Base-by-base conservation (phyloP, 176 grass and related monocot species). In the Elaeis guineensis region DNA sequence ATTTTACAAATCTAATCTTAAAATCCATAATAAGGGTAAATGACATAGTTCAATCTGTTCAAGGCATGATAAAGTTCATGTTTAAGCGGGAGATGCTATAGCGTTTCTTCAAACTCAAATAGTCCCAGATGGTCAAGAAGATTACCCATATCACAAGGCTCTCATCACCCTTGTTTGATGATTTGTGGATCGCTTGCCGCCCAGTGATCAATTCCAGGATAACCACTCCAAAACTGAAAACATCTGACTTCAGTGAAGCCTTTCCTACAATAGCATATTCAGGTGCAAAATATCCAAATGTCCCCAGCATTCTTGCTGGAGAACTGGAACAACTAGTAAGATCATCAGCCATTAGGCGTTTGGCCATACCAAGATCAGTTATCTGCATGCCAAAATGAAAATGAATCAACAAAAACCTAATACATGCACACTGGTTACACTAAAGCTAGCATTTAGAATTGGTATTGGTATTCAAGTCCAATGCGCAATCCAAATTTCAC, bases 191-290 rank as follows among this genome's bases (percentile, higher is more conserved):
- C 1, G 87, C 87, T 66, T 62, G 88, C 28, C 93, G 78, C 1
- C 93, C 87, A 16, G 87, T 98, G 64, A 98, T 89, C 69, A 98
- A 83, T 73, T 98, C 93, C 44, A 98, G 79, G 39, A 98, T 32
- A 14, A 98, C 87, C 5, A 98, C 93, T 59, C 93, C 93, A 72
- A 98, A 98, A 78, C 93, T 98, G 76, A 98, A 98, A 48, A 98
- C 87, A 70, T 98, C 87, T 0, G 93, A 98, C 72, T 98, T 98
- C 50, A 80, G 87, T 6, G 93, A 92, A 9, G 93, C 87, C 82
- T 83, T 98, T 21, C 93, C 93, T 4, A 86, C 87, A 49, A 89
- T 98, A 29, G 93, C 93, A 65, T 98, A 98, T 73, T 98, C 93
- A 6, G 93, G 93, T 30, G 87, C 93, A 50, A 98, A 92, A 77